Conservation (phyloP, 2,329 filamentous ascomycete species). For the Exophiala viscosa region DNA sequence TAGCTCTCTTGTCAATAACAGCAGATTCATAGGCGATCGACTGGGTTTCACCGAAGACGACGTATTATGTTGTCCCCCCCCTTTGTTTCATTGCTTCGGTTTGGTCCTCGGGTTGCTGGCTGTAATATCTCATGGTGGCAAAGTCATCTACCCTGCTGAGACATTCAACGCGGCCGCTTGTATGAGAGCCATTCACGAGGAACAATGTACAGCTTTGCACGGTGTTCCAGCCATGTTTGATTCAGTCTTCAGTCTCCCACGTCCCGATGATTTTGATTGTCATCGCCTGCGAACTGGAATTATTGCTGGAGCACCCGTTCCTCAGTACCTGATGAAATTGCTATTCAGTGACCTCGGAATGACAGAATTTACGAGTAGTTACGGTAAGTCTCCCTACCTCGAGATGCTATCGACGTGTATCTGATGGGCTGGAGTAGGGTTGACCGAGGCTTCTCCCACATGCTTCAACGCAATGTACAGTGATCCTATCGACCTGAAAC, state of each 20-base stretch:
- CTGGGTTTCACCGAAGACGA: constrained; percentile 66
- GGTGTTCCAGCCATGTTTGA: constrained; percentile 85
- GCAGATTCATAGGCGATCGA: constrained; percentile 68
- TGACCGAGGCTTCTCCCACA: constrained; percentile 75
- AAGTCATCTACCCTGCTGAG: constrained; percentile 72
- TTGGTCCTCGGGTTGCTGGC: constrained; percentile 72
- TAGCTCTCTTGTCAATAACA: constrained; percentile 57
- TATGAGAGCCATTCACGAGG: constrained; percentile 62
- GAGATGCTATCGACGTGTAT: neutral
- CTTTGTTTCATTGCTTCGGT: constrained; percentile 82
- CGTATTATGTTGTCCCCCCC: constrained; percentile 74
- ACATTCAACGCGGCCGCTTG: constrained; percentile 67
- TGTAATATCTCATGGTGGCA: constrained; percentile 68
- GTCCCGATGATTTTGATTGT: constrained; percentile 46
- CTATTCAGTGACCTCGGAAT: constrained; percentile 70
- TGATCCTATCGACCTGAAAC: constrained; percentile 62
- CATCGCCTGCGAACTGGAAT: constrained; percentile 68
- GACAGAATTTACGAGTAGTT: constrained; percentile 67
- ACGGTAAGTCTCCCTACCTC: constrained; percentile 33
- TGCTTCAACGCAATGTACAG: constrained; percentile 77
- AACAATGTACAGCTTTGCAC: constrained; percentile 70
- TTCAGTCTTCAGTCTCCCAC: constrained; percentile 52
- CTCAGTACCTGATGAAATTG: constrained; percentile 68
- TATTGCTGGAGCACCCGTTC: constrained; percentile 74
- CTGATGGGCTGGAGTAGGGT: constrained; percentile 37